These are phyloP conservation scores for Clavispora fructus DNA, from an alignment of 805 yeast species.

Conservation along the genomic window DNA sequence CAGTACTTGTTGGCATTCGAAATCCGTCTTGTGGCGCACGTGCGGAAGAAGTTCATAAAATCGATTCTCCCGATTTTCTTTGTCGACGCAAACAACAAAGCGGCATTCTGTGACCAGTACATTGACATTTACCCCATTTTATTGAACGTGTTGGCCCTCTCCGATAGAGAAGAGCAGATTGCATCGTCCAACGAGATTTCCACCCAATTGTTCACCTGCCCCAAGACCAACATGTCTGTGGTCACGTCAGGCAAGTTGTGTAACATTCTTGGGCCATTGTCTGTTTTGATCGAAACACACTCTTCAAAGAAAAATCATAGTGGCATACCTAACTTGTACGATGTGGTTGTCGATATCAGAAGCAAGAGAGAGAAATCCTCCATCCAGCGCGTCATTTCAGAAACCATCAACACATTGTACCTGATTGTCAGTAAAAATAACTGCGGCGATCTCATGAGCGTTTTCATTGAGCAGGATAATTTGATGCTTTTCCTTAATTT, in stretches of 20 bases:
- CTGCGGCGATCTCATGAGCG: slow-evolving; percentile 11
- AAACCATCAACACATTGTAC: slow-evolving; percentile 15
- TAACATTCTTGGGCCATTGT: slow-evolving; percentile 44
- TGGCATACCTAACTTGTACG: slow-evolving; percentile 27
- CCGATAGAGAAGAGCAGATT: slow-evolving; percentile 48
- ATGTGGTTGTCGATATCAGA: slow-evolving; percentile 13
- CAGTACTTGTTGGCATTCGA: slow-evolving; percentile 58
- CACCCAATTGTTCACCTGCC: slow-evolving; percentile 41
- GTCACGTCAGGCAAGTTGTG: slow-evolving; percentile 12
- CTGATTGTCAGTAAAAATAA: slow-evolving; percentile 23
- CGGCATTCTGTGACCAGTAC: slow-evolving; percentile 47
- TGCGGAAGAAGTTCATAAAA: slow-evolving; percentile 45
- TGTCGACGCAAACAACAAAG: slow-evolving; percentile 44
- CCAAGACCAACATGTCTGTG: slow-evolving; percentile 32
- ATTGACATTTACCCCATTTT: slow-evolving; percentile 50
- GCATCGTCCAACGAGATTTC: slow-evolving; percentile 28
- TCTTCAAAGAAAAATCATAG: slow-evolving; percentile 34
- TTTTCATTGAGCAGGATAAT: slow-evolving; percentile 29
- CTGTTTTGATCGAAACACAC: slow-evolving; percentile 37
- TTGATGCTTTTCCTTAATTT: slow-evolving; percentile 40
- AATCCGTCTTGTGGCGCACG: slow-evolving; percentile 48
- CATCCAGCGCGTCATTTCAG: slow-evolving; percentile 25
- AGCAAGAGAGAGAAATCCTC: slow-evolving; percentile 16
- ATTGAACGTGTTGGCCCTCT: slow-evolving; percentile 41
- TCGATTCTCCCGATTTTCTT: slow-evolving; percentile 53